phyloP scores from a whole-genome alignment of 2,329 filamentous ascomycete genomes.

The Drechslerella coelobrocha region DNA sequence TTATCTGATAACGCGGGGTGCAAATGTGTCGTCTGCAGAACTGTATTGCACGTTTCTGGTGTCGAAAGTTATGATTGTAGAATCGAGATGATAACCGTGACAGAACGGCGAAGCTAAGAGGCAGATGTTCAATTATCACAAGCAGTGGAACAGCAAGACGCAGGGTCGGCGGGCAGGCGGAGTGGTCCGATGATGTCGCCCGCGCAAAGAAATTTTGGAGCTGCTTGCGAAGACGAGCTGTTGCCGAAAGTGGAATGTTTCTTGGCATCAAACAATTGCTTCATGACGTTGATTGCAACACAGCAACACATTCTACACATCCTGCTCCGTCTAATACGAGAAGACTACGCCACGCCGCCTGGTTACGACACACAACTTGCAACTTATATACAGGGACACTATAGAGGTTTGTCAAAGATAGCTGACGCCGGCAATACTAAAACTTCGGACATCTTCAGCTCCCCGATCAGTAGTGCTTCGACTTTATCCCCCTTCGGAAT shows the following conservation, averaged over 20 bases:
- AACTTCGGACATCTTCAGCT: slow-evolving; percentile 56
- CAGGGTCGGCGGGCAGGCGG: slow-evolving; percentile 4
- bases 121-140: background rate
- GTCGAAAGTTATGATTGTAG: background rate
- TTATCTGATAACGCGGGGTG: slow-evolving; percentile 7
- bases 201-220: slow-evolving; percentile 49
- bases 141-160: background rate
- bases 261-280: slow-evolving; percentile 9
- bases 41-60: background rate
- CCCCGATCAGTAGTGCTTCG: slow-evolving; percentile 79
- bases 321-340: no score
- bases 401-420: no score
- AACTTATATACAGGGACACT: no score
- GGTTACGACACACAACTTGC: no score
- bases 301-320: slow-evolving; percentile 14
- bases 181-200: slow-evolving; percentile 15
- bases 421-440: slow-evolving; percentile 25
- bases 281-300: slow-evolving; percentile 12
- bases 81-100: background rate
- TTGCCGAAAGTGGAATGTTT: slow-evolving; percentile 6
- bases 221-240: slow-evolving; percentile 9
- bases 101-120: background rate
- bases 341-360: no score
- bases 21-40: no score
- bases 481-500: slow-evolving; percentile 59